A percentile compares a stretch with the other conserved stretches of the same genome.
Conservation (phyloP, 495 filamentous ascomycete species). For the Tuber indicum region DNA sequence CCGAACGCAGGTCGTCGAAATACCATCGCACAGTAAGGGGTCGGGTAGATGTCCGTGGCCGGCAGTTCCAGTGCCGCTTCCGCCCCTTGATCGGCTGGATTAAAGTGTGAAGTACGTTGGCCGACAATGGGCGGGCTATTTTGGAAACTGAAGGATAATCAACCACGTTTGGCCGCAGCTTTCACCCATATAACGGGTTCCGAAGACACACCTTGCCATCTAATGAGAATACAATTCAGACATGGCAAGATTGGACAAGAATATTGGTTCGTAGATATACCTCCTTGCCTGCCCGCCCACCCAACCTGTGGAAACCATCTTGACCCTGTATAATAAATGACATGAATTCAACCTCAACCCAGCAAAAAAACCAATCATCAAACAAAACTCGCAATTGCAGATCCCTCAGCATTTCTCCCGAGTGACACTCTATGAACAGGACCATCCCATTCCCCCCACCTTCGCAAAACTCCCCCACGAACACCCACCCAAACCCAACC, state of each 20-base stretch:
- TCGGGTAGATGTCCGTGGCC: not conserved
- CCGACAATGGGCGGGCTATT: not conserved
- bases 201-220: not conserved
- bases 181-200: not conserved
- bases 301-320: not conserved
- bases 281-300: not conserved
- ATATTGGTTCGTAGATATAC: not conserved
- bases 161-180: not conserved
- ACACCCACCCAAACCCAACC: not conserved
- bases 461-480: not conserved
- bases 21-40: not conserved
- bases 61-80: not conserved
- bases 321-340: not conserved
- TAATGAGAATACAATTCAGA: not conserved
- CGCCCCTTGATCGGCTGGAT: not conserved
- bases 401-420: not conserved
- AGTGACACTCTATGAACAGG: not conserved
- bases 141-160: not conserved
- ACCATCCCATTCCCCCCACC: not conserved
- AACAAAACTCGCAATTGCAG: not conserved
- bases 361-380: not conserved
- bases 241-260: not conserved
- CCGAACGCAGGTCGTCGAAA: not conserved
- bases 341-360: not conserved
- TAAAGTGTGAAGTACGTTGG: not conserved